Conservation (phyloP, 2,329 filamentous ascomycete species). For the Drechmeria coniospora region DNA sequence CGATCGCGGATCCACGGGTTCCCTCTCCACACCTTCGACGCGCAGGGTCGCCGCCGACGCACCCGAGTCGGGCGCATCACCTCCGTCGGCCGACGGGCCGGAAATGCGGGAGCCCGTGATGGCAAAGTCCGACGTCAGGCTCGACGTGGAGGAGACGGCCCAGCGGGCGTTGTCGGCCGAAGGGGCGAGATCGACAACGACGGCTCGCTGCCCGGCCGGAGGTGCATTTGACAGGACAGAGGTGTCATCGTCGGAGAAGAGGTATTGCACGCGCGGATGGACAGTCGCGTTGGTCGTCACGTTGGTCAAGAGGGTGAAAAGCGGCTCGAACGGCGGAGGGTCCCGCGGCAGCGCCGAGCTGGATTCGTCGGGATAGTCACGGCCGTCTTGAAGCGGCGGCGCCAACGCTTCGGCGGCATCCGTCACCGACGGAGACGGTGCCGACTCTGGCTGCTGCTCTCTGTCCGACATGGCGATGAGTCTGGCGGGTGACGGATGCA, state of each 20-base stretch:
- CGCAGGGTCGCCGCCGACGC: slow-evolving; percentile 16
- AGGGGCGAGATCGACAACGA: slow-evolving; percentile 40
- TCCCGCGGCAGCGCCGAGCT: slow-evolving; percentile 4
- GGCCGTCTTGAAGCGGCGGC: neutral
- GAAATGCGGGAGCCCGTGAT: slow-evolving; percentile 30
- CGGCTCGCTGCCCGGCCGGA: slow-evolving; percentile 31
- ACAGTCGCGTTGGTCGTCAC: slow-evolving; percentile 55
- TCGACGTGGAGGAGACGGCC: slow-evolving; percentile 52
- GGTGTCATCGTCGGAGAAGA: slow-evolving; percentile 84
- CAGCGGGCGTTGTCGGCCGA: slow-evolving; percentile 25
- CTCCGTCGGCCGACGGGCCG: slow-evolving; percentile 23
- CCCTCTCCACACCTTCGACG: slow-evolving; percentile 22
- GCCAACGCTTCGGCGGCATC: slow-evolving; percentile 1
- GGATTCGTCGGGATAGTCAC: slow-evolving; percentile 2
- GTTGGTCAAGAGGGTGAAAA: slow-evolving; percentile 79
- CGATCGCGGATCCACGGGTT: slow-evolving; percentile 14
- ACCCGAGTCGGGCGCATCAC: slow-evolving; percentile 3
- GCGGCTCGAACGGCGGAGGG: slow-evolving; percentile 48
- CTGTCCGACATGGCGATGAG: slow-evolving; percentile 5
- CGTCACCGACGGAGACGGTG: neutral
- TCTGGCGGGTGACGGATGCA: slow-evolving; percentile 1
- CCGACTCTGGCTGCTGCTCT: slow-evolving; percentile 1
- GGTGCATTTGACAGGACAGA: slow-evolving; percentile 53
- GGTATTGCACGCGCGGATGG: slow-evolving; percentile 79
- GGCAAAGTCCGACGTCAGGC: slow-evolving; percentile 60